These are phyloP conservation scores for Penicillium sp. DNA, from an alignment of 2,329 filamentous ascomycete species.

Conservation along the genomic window DNA sequence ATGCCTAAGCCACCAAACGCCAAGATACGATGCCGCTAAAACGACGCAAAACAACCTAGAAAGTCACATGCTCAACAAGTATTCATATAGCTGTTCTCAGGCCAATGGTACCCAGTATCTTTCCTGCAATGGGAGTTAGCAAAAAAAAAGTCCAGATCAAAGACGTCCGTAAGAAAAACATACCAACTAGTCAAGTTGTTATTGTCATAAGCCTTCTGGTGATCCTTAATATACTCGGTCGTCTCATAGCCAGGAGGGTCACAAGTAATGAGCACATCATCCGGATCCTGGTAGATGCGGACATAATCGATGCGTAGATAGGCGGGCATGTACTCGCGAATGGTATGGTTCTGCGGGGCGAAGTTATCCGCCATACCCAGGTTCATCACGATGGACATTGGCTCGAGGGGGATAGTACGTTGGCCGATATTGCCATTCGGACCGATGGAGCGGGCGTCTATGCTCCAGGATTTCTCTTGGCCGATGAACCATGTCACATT, in stretches of 20 bases:
- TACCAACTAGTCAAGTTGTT: conserved; percentile 65
- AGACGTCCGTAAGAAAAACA: conserved; percentile 8
- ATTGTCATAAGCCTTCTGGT: conserved; percentile 63
- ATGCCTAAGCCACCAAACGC: conserved; percentile 16
- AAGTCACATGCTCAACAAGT: conserved; percentile 45
- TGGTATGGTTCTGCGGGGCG: conserved; percentile 60
- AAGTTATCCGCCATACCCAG: conserved; percentile 70
- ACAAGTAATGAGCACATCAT: conserved; percentile 61
- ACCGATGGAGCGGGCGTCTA: conserved; percentile 60
- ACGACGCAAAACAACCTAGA: conserved; percentile 13
- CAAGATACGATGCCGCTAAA: conserved; percentile 31
- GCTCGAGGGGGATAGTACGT: conserved; percentile 65
- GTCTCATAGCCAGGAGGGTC: conserved; percentile 68
- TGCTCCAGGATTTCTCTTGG: conserved; percentile 63
- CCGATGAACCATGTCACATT: conserved; percentile 70
- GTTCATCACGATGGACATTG: conserved; percentile 67
- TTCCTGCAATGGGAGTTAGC: conserved; percentile 30
- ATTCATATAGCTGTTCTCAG: conserved; percentile 62
- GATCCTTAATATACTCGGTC: conserved; percentile 64
- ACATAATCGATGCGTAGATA: conserved; percentile 70
- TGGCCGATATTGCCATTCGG: conserved; percentile 71
- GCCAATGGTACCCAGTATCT: conserved; percentile 58
- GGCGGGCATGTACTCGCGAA: conserved; percentile 59
- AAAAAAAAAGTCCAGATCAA: not conserved
- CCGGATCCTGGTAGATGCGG: conserved; percentile 67